Evolutionary conservation across 2,329 filamentous ascomycete genomes (phyloP).

Genomic region (Venturia oleaginea): DNA sequence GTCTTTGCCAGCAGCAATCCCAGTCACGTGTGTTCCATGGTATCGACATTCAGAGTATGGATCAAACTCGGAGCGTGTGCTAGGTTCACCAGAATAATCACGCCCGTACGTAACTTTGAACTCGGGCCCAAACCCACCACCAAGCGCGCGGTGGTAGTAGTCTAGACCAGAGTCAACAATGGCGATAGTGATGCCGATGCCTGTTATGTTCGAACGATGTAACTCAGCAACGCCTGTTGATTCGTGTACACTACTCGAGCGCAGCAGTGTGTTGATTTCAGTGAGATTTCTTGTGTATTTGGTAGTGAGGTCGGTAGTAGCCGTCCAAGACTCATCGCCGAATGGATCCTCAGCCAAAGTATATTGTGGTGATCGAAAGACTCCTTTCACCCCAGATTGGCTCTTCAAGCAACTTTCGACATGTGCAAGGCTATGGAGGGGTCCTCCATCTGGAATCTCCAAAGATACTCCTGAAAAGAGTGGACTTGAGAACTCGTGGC

Average conservation of each 20-base stretch:
- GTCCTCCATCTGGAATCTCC: neutral
- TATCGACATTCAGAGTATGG: neutral
- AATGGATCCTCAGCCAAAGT: neutral
- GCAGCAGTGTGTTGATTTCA: neutral
- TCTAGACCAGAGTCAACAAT: neutral
- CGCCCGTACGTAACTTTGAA: neutral
- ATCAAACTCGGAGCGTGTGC: neutral
- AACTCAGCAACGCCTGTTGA: neutral
- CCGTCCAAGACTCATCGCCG: neutral
- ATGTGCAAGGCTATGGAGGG: neutral
- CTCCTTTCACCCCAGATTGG: neutral
- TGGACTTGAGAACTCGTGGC: neutral
- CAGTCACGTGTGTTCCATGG: neutral
- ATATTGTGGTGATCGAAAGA: neutral
- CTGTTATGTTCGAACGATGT: neutral
- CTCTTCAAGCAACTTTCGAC: neutral
- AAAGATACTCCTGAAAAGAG: neutral
- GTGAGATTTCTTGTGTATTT: neutral
- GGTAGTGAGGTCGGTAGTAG: too few species aligned
- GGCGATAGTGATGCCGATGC: neutral
- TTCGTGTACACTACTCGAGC: neutral
- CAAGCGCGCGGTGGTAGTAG: neutral
- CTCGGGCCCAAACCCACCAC: neutral
- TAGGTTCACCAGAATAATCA: neutral
- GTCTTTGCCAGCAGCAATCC: neutral